Evolutionary conservation across 1,284 basidiomycete genomes (phyloP).

Genomic region (Tilletia caries): DNA sequence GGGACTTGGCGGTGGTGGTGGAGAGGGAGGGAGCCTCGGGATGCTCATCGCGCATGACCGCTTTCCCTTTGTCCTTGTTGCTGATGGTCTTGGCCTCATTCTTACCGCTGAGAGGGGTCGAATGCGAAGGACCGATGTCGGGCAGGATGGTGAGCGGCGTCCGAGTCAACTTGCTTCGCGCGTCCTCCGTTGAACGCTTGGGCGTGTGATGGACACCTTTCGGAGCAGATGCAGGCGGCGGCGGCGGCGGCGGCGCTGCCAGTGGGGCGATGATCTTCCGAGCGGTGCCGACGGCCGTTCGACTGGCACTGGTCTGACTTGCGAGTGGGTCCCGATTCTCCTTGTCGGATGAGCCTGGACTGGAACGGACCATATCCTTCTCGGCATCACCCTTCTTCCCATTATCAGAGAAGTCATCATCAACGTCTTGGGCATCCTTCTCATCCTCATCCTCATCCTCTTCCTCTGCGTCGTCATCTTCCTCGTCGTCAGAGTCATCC

Average conservation of each 20-base stretch:
- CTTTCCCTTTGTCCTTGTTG: no score
- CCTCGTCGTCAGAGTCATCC: conserved; percentile 19
- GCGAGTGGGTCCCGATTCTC: conserved; percentile 12
- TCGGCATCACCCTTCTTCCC: not conserved
- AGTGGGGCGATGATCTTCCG: no score
- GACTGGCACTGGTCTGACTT: conserved; percentile 1
- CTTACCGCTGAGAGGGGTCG: not conserved
- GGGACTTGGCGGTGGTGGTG: no score
- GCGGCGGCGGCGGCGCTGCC: no score
- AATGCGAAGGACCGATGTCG: conserved; percentile 5
- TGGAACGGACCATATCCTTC: no score
- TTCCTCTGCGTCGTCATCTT: conserved; percentile 21
- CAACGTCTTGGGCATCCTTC: conserved; percentile 22
- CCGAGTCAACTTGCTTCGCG: not conserved
- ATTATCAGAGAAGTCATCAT: conserved; percentile 28
- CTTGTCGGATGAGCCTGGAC: conserved; percentile 2
- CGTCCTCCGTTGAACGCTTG: no score
- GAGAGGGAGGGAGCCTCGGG: no score
- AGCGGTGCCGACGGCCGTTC: no score
- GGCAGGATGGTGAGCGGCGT: not conserved
- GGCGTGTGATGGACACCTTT: no score
- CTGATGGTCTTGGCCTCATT: no score
- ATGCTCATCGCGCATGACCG: no score
- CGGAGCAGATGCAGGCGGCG: no score
- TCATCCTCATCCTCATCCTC: conserved; percentile 19